Evolutionary conservation across 768 basidiomycete species (phyloP).

Genomic region (Mycena epipterygia): DNA sequence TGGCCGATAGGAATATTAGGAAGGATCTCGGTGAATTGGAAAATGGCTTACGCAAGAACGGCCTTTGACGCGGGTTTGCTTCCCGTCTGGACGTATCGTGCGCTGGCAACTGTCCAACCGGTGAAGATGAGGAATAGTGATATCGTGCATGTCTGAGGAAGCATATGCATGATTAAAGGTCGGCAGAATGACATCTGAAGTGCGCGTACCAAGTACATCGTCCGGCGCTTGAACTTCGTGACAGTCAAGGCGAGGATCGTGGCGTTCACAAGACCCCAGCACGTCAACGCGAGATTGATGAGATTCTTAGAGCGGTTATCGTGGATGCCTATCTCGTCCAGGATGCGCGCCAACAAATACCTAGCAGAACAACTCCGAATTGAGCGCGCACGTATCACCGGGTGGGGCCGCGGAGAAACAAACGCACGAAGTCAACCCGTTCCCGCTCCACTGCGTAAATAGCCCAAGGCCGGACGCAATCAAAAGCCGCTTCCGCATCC

Average conservation of each 20-base stretch:
- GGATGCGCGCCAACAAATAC: slow-evolving; percentile 68
- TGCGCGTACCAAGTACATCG: slow-evolving; percentile 60
- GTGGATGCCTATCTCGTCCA: slow-evolving; percentile 66
- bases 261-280: slow-evolving; percentile 70
- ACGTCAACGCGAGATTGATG: slow-evolving; percentile 68
- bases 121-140: slow-evolving; percentile 62
- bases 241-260: slow-evolving; percentile 64
- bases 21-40: neutral
- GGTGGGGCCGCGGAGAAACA: slow-evolving; percentile 19
- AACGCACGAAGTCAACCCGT: slow-evolving; percentile 66
- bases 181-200: neutral
- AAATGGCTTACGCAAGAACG: slow-evolving; percentile 59
- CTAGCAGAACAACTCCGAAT: slow-evolving; percentile 43
- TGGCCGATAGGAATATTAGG: slow-evolving; percentile 32
- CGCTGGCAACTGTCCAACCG: slow-evolving; percentile 69
- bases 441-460: slow-evolving; percentile 76
- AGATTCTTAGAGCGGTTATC: slow-evolving; percentile 66
- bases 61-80: slow-evolving; percentile 61
- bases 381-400: neutral
- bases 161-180: neutral
- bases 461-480: slow-evolving; percentile 66
- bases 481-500: slow-evolving; percentile 66
- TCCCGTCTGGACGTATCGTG: slow-evolving; percentile 56
- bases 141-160: slow-evolving; percentile 62
- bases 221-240: slow-evolving; percentile 62